Evolutionary conservation across 768 basidiomycete species (phyloP), one percentile per base, ranked within the genome.

Genomic region (Phlebiopsis gigantea): DNA sequence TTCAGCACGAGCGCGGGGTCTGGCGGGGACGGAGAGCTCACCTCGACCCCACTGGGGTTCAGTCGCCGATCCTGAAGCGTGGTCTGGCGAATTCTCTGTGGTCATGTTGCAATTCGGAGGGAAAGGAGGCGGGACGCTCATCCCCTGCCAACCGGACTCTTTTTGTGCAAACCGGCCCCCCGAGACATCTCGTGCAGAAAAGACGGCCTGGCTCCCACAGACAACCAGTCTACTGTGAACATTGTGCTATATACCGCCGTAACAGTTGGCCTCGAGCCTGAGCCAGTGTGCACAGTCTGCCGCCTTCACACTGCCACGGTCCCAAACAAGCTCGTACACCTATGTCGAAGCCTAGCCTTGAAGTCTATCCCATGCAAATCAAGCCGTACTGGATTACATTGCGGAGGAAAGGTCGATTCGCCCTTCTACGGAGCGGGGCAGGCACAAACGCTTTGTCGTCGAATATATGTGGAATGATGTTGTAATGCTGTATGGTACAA

Each of bases 11-110:
- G 5, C 15, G 12, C 2, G 24, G 42, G 22, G 41, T 24, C 25
- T 21, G n/a, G 34, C 4, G 5, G 21, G 19, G 3, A 44, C 19
- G 45, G 9, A 31, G 24, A 17, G 34, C 50, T 39, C 43, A 60
- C 59, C 59, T 60, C 55, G 31, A 30, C 55, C 59, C 59, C 59
- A 60, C 22, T 53, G 42, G 7, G 41, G 55, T 21, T 54, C 56
- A 14, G 50, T 22, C 28, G 48, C 26, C 21, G 58, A 50, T 19
- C 24, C 14, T 17, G 58, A 48, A 25, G 58, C 51, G 15, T 31
- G 29, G 51, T 45, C 43, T 15, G 52, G 5, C 4, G 51, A 12
- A 14, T 58, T 28, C 21, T 45, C 41, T 26, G 55, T 30, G 46
- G 45, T 50, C 58, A 59, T 59, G 58, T 54, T 55, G 53, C 31